Evolutionary conservation across 2,329 filamentous ascomycete genomes (phyloP), one percentile per base, ranked within the genome.

Genomic region (Curvularia lunata): DNA sequence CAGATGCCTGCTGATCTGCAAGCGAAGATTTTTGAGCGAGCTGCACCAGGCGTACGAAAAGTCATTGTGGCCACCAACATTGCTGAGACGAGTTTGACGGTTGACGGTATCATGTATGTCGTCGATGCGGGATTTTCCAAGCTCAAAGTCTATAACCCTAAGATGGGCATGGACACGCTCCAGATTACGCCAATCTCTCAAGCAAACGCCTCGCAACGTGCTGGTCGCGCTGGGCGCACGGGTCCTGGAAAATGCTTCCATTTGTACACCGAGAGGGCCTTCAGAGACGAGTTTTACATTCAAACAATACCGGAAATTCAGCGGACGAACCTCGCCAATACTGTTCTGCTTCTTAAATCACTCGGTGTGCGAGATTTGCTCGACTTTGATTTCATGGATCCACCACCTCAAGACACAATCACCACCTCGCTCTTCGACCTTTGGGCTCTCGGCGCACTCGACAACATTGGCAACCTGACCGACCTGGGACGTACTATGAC

Each of bases 341-440:
- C 93, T 0, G 94, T 99, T 3, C 83, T 99, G 13, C 86, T 99
- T 48, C 84, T 99, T 46, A 99, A 99, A 74, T 97, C 92, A 0
- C 85, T 99, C 0, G 95, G 95, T 0, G 94, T 99, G 18, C 94
- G 91, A 72, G 93, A 99, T 66, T 82, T 99, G 9, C 80, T 99
- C 1, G 94, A 99, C 75, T 99, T 99, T 72, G 92, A 98, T 75
- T 99, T 99, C 69, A 98, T 99, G 94, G 95, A 99, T 67, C 95
- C 95, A 1, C 95, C 95, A 6, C 95, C 95, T 0, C 95, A 99
- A 78, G 96, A 99, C 71, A 97, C 93, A 0, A 98, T 99, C 65
- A 94, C 92, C 0, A 99, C 95, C 0, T 97, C 93, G 3, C 88
- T 99, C 34, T 99, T 98, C 78, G 95, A 99, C 69, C 86, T 99